Conservation (phyloP, 768 basidiomycete genomes). For the Amanita subjunquillea region DNA sequence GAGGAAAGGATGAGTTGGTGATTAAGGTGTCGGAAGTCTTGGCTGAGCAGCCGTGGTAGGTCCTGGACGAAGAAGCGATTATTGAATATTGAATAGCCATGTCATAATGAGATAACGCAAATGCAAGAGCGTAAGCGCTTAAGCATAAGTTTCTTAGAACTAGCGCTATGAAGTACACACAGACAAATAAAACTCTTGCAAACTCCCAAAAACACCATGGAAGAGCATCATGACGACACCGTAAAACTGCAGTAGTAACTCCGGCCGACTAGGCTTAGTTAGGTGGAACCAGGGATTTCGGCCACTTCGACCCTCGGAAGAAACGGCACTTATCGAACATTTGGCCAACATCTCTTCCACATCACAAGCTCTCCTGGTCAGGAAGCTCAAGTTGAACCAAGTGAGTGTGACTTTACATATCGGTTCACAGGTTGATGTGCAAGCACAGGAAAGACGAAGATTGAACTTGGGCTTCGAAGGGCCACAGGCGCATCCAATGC, state of each 20-base stretch:
- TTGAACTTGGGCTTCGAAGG: conserved; percentile 12
- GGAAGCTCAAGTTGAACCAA: conserved; percentile 37
- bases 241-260: too few relatives aligned
- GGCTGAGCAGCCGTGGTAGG: neutral
- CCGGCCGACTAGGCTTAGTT: too few relatives aligned
- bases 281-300: neutral
- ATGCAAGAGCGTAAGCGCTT: too few relatives aligned
- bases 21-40: neutral
- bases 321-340: neutral
- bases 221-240: too few relatives aligned
- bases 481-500: conserved; percentile 9
- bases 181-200: too few relatives aligned
- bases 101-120: too few relatives aligned
- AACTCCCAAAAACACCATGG: too few relatives aligned
- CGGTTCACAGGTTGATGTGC: neutral
- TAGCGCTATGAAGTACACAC: too few relatives aligned
- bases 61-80: too few relatives aligned
- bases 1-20: neutral
- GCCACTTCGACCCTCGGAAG: neutral
- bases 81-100: too few relatives aligned
- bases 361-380: conserved; percentile 23
- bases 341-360: conserved; percentile 8
- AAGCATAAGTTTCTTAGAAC: too few relatives aligned
- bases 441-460: conserved; percentile 20
- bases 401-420: conserved; percentile 15